Evolutionary conservation across 805 yeast genomes (phyloP), one percentile per base, ranked within the genome.

Genomic region (Yarrowia sp.): DNA sequence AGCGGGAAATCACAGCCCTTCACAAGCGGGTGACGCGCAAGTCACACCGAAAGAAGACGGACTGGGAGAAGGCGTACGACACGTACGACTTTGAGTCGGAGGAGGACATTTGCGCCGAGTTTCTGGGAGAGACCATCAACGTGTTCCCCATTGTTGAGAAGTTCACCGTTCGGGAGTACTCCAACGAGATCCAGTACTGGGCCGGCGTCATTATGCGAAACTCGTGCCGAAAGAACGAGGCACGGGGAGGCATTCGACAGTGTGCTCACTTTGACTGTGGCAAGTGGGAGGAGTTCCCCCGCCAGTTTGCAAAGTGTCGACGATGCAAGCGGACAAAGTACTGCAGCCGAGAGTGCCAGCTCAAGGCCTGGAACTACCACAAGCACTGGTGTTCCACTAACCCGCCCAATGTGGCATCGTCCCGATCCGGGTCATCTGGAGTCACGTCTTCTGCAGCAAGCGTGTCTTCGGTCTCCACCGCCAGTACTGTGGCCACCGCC

Each of bases 201-300:
- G 90, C 98, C 2, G 95, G 97, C 3, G 96, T 93, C n/a, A 91
- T 92, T 43, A 95, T 95, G 92, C 81, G 98, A 65, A 95, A 95
- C 75, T 92, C 97, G 0, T 93, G 97, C 74, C 83, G 98, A 65
- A 86, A 92, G 71, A 95, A 93, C 74, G 98, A 92, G 72, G 75
- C 82, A 47, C 83, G 88, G 66, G 93, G 93, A 15, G 97, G 98
- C 1, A 88, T 93, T 35, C 82, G 98, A 63, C 98, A 95, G 76
- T 93, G 99, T 76, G 97, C 98, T 0, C 88, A 87, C 74, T 89
- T 92, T 70, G 88, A 86, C 32, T 93, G 99, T 77, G 98, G 98
- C 10, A 86, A 83, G 73, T 93, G 98, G 98, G 99, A 93, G 75
- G 84, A 83, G 53, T 86, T 78, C 67, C 97, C 97, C 8, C 83